Percentiles rank a stretch among this genome's conserved stretches.
Evolutionary conservation across 2,329 filamentous ascomycete genomes (phyloP).

Genomic region (Leptographium flavum): DNA sequence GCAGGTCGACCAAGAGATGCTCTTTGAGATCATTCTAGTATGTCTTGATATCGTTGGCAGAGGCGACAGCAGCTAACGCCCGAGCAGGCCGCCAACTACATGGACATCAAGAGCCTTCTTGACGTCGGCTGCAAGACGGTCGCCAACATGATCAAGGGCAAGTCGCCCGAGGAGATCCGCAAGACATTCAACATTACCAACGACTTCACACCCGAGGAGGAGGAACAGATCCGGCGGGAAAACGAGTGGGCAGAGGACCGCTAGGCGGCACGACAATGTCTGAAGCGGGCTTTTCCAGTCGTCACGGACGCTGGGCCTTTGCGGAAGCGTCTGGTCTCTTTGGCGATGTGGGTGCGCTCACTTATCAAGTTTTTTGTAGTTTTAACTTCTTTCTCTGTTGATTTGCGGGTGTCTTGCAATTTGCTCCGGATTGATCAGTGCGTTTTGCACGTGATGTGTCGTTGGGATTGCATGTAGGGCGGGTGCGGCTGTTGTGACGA

Average conservation of each 20-base stretch:
- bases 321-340: too few species aligned
- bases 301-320: too few species aligned
- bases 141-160: slow-evolving; percentile 99
- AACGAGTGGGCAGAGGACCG: slow-evolving; percentile 86
- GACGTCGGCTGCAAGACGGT: slow-evolving; percentile 99
- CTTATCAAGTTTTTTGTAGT: too few species aligned
- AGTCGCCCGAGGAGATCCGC: slow-evolving; percentile 96
- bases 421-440: too few species aligned
- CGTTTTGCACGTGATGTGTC: too few species aligned
- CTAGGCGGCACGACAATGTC: slow-evolving; percentile 22
- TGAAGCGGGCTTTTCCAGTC: background rate
- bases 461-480: too few species aligned
- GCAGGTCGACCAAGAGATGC: slow-evolving; percentile 99
- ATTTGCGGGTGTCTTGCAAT: too few species aligned
- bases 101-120: slow-evolving; percentile 95
- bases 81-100: slow-evolving; percentile 81
- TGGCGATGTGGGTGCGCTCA: too few species aligned
- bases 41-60: slow-evolving; percentile 18
- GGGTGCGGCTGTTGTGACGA: too few species aligned
- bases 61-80: slow-evolving; percentile 4
- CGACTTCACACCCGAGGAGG: slow-evolving; percentile 96
- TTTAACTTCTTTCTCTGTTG: too few species aligned
- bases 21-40: slow-evolving; percentile 97
- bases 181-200: slow-evolving; percentile 99
- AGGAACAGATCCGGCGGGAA: slow-evolving; percentile 89